Conservation (phyloP, 2,329 filamentous ascomycete species). For the Fusarium floridanum region DNA sequence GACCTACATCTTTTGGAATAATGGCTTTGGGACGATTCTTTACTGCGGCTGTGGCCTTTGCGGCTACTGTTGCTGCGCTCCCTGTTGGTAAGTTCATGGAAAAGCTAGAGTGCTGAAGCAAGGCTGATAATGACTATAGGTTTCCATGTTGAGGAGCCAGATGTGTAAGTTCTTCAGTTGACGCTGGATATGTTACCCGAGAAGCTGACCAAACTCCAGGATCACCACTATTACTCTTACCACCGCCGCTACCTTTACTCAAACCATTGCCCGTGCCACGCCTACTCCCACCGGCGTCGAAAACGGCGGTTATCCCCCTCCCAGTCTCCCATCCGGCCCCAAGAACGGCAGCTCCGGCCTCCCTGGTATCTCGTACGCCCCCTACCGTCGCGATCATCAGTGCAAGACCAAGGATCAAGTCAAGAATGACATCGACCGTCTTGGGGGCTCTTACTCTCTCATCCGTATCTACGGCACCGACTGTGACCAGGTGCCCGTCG, state of each 20-base stretch:
- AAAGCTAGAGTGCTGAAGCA: background rate
- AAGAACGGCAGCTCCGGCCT: slow-evolving; percentile 35
- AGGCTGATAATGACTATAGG: slow-evolving; percentile 19
- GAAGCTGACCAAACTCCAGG: slow-evolving; percentile 12
- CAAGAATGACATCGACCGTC: slow-evolving; percentile 70
- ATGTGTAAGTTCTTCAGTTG: slow-evolving; percentile 24
- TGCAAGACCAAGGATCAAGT: slow-evolving; percentile 78
- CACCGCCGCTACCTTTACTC: slow-evolving; percentile 34
- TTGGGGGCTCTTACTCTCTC: slow-evolving; percentile 67
- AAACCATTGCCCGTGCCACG: slow-evolving; percentile 24
- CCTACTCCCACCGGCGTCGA: slow-evolving; percentile 8
- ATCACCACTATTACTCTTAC: slow-evolving; percentile 33
- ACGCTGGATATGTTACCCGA: background rate
- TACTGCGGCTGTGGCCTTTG: slow-evolving; percentile 42
- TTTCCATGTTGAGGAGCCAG: slow-evolving; percentile 26
- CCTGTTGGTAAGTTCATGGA: slow-evolving; percentile 41
- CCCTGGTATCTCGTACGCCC: slow-evolving; percentile 63
- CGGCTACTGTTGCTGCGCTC: slow-evolving; percentile 35
- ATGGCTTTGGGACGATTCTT: slow-evolving; percentile 42
- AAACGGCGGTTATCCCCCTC: slow-evolving; percentile 8
- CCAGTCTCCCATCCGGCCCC: background rate
- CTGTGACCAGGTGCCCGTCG: slow-evolving; percentile 77
- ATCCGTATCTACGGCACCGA: slow-evolving; percentile 86
- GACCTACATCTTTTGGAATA: slow-evolving; percentile 10
- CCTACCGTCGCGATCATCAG: slow-evolving; percentile 62